Evolutionary conservation across 768 basidiomycete species (phyloP), one percentile per base, ranked within the genome.

Genomic region (Candolleomyces eurysporus): DNA sequence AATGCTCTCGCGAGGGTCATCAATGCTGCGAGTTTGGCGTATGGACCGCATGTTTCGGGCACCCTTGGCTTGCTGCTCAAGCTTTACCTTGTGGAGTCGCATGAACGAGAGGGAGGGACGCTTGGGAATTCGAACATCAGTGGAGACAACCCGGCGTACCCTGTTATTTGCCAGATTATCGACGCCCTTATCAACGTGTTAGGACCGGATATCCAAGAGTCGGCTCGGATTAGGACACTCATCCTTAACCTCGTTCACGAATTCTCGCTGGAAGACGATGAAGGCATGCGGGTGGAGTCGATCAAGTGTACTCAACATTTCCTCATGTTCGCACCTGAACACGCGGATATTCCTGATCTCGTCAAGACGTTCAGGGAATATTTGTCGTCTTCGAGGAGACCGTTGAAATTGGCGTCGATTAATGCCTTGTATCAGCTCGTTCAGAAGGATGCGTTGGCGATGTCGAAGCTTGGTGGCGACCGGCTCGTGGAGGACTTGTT

Each of bases 301-400:
- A 96, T 98, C 73, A 92, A 91, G 73, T 96, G 95, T 73, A 88
- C 94, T 11, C 96, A 98, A 67, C 96, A 98, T 71, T 90, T 97
- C 78, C 82, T 98, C 45, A 96, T 99, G 87, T 98, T 98, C 66
- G 90, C 92, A 0, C 90, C 94, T 0, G 86, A 92, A 63, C 83
- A 92, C 57, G 86, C 94, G 60, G 82, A 94, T 61, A 84, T 95
- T 13, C 90, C 94, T 0, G 85, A 86, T 42, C 81, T 96, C 8
- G 90, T 98, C 26, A 77, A 82, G 46, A 87, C 82, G 40, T 94
- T 98, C 74, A 83, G 92, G 48, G 76, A 79, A 1, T 85, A 98
- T 72, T 82, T 98, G 21, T 84, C 86, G 0, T 96, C 94, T 0
- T 81, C 89, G 9, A 83, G 92, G 16, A 78, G 94, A 45, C 91